Evolutionary conservation across 2,329 filamentous ascomycete genomes (phyloP), one percentile per base, ranked within the genome.

Genomic region (Orbilia quercus): DNA sequence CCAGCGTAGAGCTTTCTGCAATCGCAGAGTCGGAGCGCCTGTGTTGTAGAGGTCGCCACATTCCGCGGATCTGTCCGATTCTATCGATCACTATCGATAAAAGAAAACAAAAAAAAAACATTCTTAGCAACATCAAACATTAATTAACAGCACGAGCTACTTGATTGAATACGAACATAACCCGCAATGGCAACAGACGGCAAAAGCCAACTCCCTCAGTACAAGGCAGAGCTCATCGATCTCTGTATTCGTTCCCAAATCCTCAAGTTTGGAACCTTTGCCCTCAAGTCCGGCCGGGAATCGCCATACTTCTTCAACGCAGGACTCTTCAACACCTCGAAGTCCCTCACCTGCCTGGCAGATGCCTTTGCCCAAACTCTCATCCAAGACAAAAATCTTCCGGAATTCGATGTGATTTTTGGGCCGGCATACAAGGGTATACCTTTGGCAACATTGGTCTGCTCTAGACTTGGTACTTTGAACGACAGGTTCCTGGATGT

Each of bases 291-390:
- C 60, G 91, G 91, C 82, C 91, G 94, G 79, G 85, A 85, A 78
- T 96, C 92, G 11, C 95, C 95, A 44, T 98, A 98, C 86, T 98
- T 98, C 85, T 96, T 98, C 88, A 97, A 96, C 82, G 92, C 93
- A 50, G 92, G 93, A 72, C 88, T 91, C 78, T 96, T 98, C 82
- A 92, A 95, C 84, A 89, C 89, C 58, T 90, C 90, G 20, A 85
- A 89, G 75, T 87, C 96, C 28, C 87, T 96, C 75, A 86, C 86
- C 75, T 88, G 92, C 65, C 91, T 96, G 77, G 87, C 90, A 58
- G 86, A 88, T 42, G 92, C 94, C 70, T 98, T 94, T 81, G 94
- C 94, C 45, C 82, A 85, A 76, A 85, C 87, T 65, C 87, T 90
- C 77, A 82, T 84, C 75, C 81, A 84, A 53, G 50, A 64, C 42